A percentile compares a stretch with the other conserved stretches of the same genome.
Conservation (phyloP, 108 stramenopile genomes). For the Cyclostephanos tholiformis region DNA sequence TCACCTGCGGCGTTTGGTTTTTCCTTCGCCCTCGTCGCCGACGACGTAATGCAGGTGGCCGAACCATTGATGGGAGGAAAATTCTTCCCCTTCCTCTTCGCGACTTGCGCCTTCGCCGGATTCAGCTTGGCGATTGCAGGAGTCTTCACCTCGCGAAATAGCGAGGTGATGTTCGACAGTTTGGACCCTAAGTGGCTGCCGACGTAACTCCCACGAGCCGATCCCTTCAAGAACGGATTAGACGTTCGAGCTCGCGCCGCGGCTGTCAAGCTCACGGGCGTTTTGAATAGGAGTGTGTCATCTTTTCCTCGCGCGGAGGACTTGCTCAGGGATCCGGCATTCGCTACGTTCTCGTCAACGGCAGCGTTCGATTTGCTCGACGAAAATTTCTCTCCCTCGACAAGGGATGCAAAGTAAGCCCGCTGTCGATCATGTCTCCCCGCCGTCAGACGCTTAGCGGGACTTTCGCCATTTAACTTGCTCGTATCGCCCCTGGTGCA, state of each 20-base stretch:
- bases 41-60: neutral
- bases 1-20: neutral
- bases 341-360: conserved; percentile 37
- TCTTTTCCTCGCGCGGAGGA: conserved; percentile 22
- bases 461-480: neutral
- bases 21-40: neutral
- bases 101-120: neutral
- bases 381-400: conserved; percentile 14
- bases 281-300: conserved; percentile 32
- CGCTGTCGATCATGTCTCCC: conserved; percentile 30
- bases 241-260: conserved; percentile 13
- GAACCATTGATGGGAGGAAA: conserved; percentile 1
- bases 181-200: conserved; percentile 49
- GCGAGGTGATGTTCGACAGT: conserved; percentile 43
- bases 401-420: conserved; percentile 48
- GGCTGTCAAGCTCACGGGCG: conserved; percentile 41
- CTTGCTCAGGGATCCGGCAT: conserved; percentile 28
- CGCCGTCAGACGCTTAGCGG: conserved; percentile 18
- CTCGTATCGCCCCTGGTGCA: neutral
- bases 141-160: conserved; percentile 50
- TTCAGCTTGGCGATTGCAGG: conserved; percentile 24
- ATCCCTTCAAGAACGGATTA: conserved; percentile 50
- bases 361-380: conserved; percentile 2
- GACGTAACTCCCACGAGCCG: conserved; percentile 47
- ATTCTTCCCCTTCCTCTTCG: conserved; percentile 2